Percentiles rank a stretch among this genome's conserved stretches.
These are phyloP conservation scores for Clonostachys rhizophaga DNA, from an alignment of 2,329 filamentous ascomycete genomes.

Conservation along the genomic window DNA sequence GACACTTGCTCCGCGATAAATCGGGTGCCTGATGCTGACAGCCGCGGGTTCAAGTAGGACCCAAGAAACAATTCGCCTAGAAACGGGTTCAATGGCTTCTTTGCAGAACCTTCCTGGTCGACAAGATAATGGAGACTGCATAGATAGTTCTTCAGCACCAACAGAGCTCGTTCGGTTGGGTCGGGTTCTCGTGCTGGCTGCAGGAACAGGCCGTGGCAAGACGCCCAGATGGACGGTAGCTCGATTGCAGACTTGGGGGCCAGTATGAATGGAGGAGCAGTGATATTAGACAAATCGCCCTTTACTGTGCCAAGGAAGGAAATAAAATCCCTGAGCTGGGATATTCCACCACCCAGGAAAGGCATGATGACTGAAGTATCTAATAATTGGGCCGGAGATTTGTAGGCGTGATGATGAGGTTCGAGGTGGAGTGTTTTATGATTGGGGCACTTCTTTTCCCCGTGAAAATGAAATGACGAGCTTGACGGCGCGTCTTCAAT, in stretches of 20 bases:
- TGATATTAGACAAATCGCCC: constrained; percentile 46
- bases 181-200: constrained; percentile 38
- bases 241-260: constrained; percentile 44
- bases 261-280: constrained; percentile 44
- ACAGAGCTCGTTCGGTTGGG: constrained; percentile 34
- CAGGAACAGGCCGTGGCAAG: constrained; percentile 40
- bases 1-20: constrained; percentile 39
- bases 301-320: constrained; percentile 19
- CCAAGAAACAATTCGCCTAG: constrained; percentile 44
- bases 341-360: not conserved
- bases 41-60: not conserved
- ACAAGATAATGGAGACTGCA: constrained; percentile 58
- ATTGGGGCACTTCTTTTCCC: too few species aligned
- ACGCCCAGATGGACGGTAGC: constrained; percentile 44
- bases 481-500: too few species aligned
- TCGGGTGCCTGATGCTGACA: constrained; percentile 15
- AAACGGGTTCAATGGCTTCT: constrained; percentile 49
- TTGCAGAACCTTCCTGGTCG: constrained; percentile 19
- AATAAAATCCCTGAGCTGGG: constrained; percentile 10
- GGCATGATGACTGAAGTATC: too few species aligned
- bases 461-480: too few species aligned
- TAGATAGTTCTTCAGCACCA: constrained; percentile 83
- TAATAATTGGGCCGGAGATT: too few species aligned
- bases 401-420: too few species aligned
- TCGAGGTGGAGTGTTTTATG: too few species aligned